phyloP scores from a whole-genome alignment of 768 basidiomycete species.

The Tubosaeta brunneosetosa region DNA sequence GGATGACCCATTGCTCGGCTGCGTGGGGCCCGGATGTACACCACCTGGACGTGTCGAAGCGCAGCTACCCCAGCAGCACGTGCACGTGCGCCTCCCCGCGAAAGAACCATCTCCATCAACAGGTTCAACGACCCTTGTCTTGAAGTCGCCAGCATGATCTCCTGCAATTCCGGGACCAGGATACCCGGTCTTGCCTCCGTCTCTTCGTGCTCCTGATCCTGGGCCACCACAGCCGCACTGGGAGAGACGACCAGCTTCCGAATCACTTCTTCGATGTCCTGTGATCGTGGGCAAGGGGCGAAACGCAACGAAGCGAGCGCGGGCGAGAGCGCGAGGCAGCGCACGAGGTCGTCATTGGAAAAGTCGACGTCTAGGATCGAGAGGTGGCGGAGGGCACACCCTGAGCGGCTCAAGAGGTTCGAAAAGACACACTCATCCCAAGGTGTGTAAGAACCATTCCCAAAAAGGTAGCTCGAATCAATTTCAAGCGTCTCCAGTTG shows the following conservation, averaged over 20 bases:
- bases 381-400: conserved; percentile 9
- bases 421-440: conserved; percentile 11
- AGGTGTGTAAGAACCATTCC: not conserved
- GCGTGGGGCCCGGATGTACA: not conserved
- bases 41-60: conserved; percentile 6
- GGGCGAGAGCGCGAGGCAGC: conserved; percentile 13
- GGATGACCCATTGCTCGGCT: not conserved
- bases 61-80: conserved; percentile 1
- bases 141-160: conserved; percentile 15
- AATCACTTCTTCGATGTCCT: conserved; percentile 10
- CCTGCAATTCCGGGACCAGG: conserved; percentile 6
- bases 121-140: conserved; percentile 3
- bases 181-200: not conserved
- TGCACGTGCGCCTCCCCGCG: conserved; percentile 2
- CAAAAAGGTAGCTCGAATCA: not conserved
- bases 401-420: conserved; percentile 13
- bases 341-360: conserved; percentile 14
- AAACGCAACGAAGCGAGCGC: conserved; percentile 9
- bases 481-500: conserved; percentile 16
- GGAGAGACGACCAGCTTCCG: conserved; percentile 2
- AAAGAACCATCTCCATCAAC: conserved; percentile 10
- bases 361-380: conserved; percentile 12
- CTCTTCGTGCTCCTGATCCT: not conserved
- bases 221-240: not conserved
- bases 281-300: conserved; percentile 10